phyloP scores from a whole-genome alignment of 2,329 filamentous ascomycete species.

The Aspergillus luchuensis region DNA sequence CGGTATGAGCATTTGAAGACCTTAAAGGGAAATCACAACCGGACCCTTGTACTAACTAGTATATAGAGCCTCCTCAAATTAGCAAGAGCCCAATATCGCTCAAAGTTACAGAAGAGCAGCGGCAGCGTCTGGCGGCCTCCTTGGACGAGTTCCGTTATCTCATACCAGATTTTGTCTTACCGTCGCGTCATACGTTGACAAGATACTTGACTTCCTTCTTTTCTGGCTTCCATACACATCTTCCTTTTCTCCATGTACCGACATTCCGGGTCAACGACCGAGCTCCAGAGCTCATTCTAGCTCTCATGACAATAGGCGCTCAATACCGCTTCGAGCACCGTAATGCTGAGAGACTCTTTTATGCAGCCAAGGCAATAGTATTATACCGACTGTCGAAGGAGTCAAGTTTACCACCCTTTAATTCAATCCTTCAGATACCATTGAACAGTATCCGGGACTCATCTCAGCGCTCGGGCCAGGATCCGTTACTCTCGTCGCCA shows the following conservation, averaged over 20 bases:
- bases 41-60: not conserved
- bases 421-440: constrained; percentile 25
- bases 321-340: constrained; percentile 53
- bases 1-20: constrained; percentile 20
- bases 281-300: constrained; percentile 68
- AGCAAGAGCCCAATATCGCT: constrained; percentile 25
- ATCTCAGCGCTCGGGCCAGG: constrained; percentile 19
- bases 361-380: constrained; percentile 64
- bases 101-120: constrained; percentile 18
- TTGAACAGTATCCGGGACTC: constrained; percentile 16
- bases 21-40: too few relatives aligned
- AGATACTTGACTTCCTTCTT: constrained; percentile 72
- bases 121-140: constrained; percentile 4
- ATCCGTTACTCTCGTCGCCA: constrained; percentile 15
- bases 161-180: constrained; percentile 60
- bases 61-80: constrained; percentile 31
- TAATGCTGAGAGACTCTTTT: constrained; percentile 43
- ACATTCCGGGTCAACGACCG: constrained; percentile 65
- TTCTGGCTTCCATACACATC: constrained; percentile 63
- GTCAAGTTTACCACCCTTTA: constrained; percentile 18
- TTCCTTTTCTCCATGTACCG: constrained; percentile 67
- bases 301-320: constrained; percentile 63
- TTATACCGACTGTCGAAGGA: constrained; percentile 57
- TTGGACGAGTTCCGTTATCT: constrained; percentile 8
- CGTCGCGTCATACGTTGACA: constrained; percentile 68